phyloP scores from a whole-genome alignment of 345 rosid species.

The Pistacia atlantica region DNA sequence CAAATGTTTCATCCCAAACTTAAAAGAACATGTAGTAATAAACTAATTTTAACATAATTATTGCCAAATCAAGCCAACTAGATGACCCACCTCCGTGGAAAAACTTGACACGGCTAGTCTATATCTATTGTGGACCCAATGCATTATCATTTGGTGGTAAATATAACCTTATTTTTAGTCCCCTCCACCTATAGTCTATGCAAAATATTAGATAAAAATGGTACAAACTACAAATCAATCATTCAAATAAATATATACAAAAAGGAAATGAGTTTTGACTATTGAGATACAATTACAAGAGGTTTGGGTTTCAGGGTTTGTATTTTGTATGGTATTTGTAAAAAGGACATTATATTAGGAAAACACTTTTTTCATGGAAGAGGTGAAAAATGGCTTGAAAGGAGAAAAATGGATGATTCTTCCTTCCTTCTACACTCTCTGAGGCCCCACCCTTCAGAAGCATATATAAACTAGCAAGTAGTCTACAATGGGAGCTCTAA shows the following conservation, averaged over 20 bases:
- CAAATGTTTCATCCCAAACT: not conserved
- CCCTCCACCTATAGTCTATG: not conserved
- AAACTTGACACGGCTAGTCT: not conserved
- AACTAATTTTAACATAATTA: not conserved
- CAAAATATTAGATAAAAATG: not conserved
- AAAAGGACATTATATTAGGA: not conserved
- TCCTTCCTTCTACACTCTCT: slow-evolving; percentile 19
- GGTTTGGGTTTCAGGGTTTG: not conserved
- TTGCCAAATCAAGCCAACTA: not conserved
- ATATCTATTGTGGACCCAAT: slow-evolving; percentile 6
- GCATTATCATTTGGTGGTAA: not conserved
- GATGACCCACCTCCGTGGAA: slow-evolving; percentile 6
- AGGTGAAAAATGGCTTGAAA: slow-evolving; percentile 26
- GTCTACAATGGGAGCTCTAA: slow-evolving; percentile 29
- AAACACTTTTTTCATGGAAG: slow-evolving; percentile 10
- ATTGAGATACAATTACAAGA: not conserved
- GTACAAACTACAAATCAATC: slow-evolving; percentile 16
- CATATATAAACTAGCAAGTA: not conserved
- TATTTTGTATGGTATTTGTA: not conserved
- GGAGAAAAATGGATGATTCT: slow-evolving; percentile 40
- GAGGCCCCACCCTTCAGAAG: slow-evolving; percentile 21
- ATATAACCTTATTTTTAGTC: not conserved
- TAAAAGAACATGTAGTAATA: not conserved
- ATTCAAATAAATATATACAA: not conserved
- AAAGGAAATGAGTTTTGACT: not conserved